Base-by-base conservation (phyloP, 805 yeast species). In the Scheffersomyces ergatensis region DNA sequence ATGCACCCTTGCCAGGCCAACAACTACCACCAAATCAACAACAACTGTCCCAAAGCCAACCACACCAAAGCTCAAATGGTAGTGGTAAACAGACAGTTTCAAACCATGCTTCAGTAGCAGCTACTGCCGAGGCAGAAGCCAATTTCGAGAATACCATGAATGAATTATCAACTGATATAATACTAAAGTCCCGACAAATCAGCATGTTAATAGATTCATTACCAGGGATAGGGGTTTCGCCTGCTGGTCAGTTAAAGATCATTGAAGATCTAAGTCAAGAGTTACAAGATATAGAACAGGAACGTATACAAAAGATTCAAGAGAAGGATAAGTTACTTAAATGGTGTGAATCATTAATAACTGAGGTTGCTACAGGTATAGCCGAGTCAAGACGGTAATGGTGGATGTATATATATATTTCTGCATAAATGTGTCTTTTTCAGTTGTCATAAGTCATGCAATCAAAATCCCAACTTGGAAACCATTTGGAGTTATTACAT, bases 161-260 rank as follows among this genome's bases (percentile, higher is more conserved):
- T 50, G 98, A 93, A 56, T 70, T 93, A 7, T 78, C 96, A 2
- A 79, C 86, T 0, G 99, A 92, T 57, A 76, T 92, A 7, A 86
- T 90, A 19, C 63, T 89, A 43, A 90, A 90, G 55, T 79, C 95
- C 4, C 77, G 95, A 51, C 98, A 93, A 59, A 85, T 92, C 13
- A 77, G 87, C 30, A 82, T 86, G 53, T 76, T 92, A 20, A 89
- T 92, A 30, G 95, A 87, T 55, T 80, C 95, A 2, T 67, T 92
- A 33, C 99, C 99, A 0, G 98, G 97, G 11, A 87, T 89, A 2
- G 97, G 95, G 7, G 90, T 85, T 1, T 79, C 90, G 1, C 85
- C 86, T 18, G 77, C 74, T 34, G 83, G 79, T 40, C 98, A 90
- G 61, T 58, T 89, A 57, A 63, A 66, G 20, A 74, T 75, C 44